Evolutionary conservation across 2,329 filamentous ascomycete species (phyloP).

Genomic region (Fusarium albosuccineum): DNA sequence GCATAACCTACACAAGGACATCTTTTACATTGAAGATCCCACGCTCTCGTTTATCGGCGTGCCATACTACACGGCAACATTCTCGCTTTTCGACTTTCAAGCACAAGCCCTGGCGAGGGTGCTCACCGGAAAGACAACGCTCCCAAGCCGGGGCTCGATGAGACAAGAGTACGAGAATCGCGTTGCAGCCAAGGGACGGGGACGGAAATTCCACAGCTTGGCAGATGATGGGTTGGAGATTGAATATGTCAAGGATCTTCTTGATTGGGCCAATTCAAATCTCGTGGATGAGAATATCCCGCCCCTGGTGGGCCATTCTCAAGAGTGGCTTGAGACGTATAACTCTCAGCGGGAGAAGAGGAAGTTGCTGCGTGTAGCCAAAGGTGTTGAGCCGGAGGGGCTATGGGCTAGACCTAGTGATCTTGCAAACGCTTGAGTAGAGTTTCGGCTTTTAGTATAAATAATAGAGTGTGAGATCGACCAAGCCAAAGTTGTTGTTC

Average conservation of each 20-base stretch:
- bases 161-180: constrained; percentile 42
- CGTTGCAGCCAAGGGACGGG: constrained; percentile 32
- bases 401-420: constrained; percentile 27
- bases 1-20: constrained; percentile 78
- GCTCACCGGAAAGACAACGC: constrained; percentile 60
- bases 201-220: constrained; percentile 45
- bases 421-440: constrained; percentile 11
- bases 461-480: too few species aligned
- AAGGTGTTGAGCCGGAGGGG: constrained; percentile 25
- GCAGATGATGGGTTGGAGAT: constrained; percentile 39
- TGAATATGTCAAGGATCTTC: constrained; percentile 40
- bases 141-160: constrained; percentile 15
- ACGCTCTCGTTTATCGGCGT: constrained; percentile 74
- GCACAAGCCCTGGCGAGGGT: constrained; percentile 71
- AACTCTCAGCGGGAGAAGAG: constrained; percentile 25
- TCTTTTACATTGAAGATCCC: constrained; percentile 78
- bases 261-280: constrained; percentile 39
- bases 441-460: neutral
- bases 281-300: constrained; percentile 12
- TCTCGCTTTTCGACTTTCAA: constrained; percentile 78
- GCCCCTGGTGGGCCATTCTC: constrained; percentile 23
- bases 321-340: constrained; percentile 37
- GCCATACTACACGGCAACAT: constrained; percentile 75
- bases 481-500: too few species aligned
- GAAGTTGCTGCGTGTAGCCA: constrained; percentile 20